phyloP scores from a whole-genome alignment of 2,329 filamentous ascomycete species.

The Fusarium torreyae region DNA sequence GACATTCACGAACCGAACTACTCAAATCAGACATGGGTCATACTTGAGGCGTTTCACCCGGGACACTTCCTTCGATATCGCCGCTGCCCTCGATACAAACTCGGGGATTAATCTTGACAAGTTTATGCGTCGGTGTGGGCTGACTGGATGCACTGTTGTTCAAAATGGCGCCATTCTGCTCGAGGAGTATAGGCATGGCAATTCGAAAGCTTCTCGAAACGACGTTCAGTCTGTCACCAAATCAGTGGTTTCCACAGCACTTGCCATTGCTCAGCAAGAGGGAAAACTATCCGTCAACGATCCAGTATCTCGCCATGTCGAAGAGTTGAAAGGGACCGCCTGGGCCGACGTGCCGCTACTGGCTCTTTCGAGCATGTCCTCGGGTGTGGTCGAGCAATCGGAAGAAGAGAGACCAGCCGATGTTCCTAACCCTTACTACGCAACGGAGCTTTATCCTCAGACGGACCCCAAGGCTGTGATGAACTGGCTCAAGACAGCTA shows the following conservation, averaged over 20 bases:
- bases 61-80: slow-evolving; percentile 5
- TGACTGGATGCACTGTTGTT: slow-evolving; percentile 35
- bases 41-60: slow-evolving; percentile 26
- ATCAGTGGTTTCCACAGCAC: slow-evolving; percentile 31
- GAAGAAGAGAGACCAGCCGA: slow-evolving; percentile 31
- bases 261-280: slow-evolving; percentile 32
- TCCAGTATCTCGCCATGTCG: slow-evolving; percentile 25
- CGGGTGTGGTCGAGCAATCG: slow-evolving; percentile 35
- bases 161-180: slow-evolving; percentile 18
- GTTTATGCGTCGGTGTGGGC: slow-evolving; percentile 31
- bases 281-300: slow-evolving; percentile 32
- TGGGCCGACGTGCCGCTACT: slow-evolving; percentile 37
- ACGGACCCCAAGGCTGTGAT: slow-evolving; percentile 24
- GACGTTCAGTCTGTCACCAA: slow-evolving; percentile 39
- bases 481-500: slow-evolving; percentile 32
- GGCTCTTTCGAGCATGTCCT: slow-evolving; percentile 35
- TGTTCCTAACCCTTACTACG: slow-evolving; percentile 38
- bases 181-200: slow-evolving; percentile 39
- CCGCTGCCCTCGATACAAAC: not conserved
- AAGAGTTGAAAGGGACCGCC: slow-evolving; percentile 31
- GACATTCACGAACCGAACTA: slow-evolving; percentile 34
- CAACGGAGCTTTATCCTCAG: slow-evolving; percentile 37
- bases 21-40: slow-evolving; percentile 34
- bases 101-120: slow-evolving; percentile 7
- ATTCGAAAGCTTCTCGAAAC: slow-evolving; percentile 30